Base-by-base conservation (phyloP, 2,329 filamentous ascomycete species). In the Cercospora zeina region DNA sequence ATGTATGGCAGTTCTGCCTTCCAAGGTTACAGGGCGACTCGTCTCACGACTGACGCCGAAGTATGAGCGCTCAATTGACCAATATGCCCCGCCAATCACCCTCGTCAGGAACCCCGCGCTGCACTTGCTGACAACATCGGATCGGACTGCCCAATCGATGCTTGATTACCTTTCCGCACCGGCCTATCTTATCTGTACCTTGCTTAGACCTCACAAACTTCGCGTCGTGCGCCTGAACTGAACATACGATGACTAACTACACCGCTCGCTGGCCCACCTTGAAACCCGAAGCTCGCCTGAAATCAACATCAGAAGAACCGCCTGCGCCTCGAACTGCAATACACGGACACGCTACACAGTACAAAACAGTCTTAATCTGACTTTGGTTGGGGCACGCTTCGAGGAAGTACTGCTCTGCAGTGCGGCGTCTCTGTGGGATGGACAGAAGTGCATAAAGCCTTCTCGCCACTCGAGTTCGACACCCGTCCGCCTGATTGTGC, bases 71-170 rank as follows among this genome's bases (percentile, higher is more conserved):
- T 39, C 37, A 19, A 16, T 16, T 39, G 37, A 16, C 37, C 16
- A 39, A 27, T n/a, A 14, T 37, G 13, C 36, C 36, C 7, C 10
- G 36, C 14, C 37, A 42, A 16, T 42, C 36, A 16, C 16, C 16
- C 24, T 27, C 3, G 24, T 27, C 24, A 3, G 6, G 6, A 30
- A 30, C 47, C 47, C 47, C 47, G 47, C 47, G 47, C 24, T 27
- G 21, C 24, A n/a, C 3, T 14, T 5, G 11, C 36, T 33, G 21
- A 24, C 45, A 37, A 21, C 19, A 57, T 33, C 54, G 59, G 54
- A 62, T 58, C 59, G 54, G 31, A 50, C 47, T 62, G 21, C 60
- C 60, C 45, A 59, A 50, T 27, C 11, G 19, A 47, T 31, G 54
- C 33, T 42, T 16, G 19, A 27, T 45, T 45, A 45, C 39, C 39